phyloP scores from a whole-genome alignment of 177 flowering plant species.

The Telopea speciosissima region DNA sequence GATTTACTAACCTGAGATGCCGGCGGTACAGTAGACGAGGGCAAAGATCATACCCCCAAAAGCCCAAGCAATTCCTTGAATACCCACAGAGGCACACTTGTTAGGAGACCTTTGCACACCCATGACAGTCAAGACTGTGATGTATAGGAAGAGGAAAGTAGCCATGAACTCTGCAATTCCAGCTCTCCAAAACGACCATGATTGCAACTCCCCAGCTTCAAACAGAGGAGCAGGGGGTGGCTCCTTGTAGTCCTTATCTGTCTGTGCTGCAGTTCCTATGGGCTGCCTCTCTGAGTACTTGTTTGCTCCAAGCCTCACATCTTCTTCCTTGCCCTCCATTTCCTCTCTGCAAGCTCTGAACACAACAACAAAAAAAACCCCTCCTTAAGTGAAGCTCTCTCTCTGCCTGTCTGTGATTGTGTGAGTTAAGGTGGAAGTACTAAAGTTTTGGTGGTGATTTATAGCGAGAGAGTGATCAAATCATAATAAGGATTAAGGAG shows the following conservation, averaged over 20 bases:
- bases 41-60: constrained; percentile 90
- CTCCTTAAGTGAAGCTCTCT: not conserved
- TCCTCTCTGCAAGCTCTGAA: constrained; percentile 1
- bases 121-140: constrained; percentile 73
- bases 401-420: too few relatives aligned
- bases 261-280: constrained; percentile 72
- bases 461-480: constrained; percentile 21
- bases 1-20: constrained; percentile 64
- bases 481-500: constrained; percentile 7
- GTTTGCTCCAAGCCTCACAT: constrained; percentile 85
- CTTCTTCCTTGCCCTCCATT: constrained; percentile 84
- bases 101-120: constrained; percentile 36
- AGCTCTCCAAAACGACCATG: constrained; percentile 88
- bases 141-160: constrained; percentile 75
- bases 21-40: constrained; percentile 88
- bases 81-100: constrained; percentile 65
- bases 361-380: not conserved
- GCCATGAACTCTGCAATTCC: constrained; percentile 86
- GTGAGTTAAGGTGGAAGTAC: not conserved
- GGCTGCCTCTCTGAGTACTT: constrained; percentile 81
- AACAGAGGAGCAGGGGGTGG: constrained; percentile 80
- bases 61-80: constrained; percentile 87
- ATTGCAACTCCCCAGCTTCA: constrained; percentile 64
- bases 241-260: constrained; percentile 78
- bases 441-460: constrained; percentile 6